These are phyloP conservation scores for Suhomyces choctaworum DNA, from an alignment of 1,139 yeast species.

Conservation along the genomic window DNA sequence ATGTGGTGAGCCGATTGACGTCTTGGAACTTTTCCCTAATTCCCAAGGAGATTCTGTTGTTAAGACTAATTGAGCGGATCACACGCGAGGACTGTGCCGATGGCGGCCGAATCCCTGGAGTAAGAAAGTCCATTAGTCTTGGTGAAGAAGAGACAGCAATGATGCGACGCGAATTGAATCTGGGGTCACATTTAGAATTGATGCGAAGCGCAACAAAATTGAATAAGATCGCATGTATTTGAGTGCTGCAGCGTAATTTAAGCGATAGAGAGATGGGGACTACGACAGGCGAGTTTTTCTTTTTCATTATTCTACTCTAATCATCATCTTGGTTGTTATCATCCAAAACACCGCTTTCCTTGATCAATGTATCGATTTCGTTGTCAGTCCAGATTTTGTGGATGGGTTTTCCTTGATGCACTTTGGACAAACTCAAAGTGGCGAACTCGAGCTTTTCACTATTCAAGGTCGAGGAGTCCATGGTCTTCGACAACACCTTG, in stretches of 20 bases:
- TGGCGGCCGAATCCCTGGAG: conserved; percentile 18
- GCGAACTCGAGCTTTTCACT: conserved; percentile 91
- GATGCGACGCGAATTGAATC: conserved; percentile 1
- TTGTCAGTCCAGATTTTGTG: conserved; percentile 78
- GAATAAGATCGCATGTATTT: no score
- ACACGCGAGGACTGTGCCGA: conserved; percentile 14
- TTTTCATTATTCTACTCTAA: conserved; percentile 2
- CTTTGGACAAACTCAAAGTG: conserved; percentile 56
- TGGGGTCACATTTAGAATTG: no score
- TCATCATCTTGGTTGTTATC: conserved; percentile 31
- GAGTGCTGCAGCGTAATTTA: no score
- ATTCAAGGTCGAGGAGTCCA: conserved; percentile 83
- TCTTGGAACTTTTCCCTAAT: conserved; percentile 15
- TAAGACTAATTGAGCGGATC: conserved; percentile 16
- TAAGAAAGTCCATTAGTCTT: conserved; percentile 17
- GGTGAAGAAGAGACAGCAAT: neutral
- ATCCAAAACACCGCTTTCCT: conserved; percentile 68
- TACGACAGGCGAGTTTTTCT: no score
- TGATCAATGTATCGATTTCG: conserved; percentile 74
- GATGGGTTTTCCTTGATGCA: conserved; percentile 50
- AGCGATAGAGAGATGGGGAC: no score
- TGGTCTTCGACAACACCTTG: conserved; percentile 90
- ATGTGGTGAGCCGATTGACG: conserved; percentile 14
- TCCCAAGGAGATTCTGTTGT: conserved; percentile 17
- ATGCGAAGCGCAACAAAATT: no score